Evolutionary conservation across 495 filamentous ascomycete species (phyloP).

Genomic region (Neurospora sp.): DNA sequence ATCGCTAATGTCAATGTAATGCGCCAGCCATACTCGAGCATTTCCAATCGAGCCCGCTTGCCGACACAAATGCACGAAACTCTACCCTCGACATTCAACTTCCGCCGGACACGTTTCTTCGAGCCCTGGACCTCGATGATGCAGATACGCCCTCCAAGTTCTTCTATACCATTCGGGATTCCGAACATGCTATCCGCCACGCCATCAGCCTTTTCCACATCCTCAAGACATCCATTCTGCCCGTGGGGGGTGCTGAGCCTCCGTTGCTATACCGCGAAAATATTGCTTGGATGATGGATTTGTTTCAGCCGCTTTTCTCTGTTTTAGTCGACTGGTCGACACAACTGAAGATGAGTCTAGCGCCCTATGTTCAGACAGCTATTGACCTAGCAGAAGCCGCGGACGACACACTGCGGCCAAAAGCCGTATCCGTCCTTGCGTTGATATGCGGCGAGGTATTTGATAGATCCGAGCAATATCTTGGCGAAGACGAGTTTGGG

Average conservation of each 20-base stretch:
- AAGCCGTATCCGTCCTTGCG: slow-evolving; percentile 20
- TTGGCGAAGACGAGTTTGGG: slow-evolving; percentile 12
- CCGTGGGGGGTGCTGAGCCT: neutral
- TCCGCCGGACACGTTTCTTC: slow-evolving; percentile 13
- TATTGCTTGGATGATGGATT: slow-evolving; percentile 28
- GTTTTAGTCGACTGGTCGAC: slow-evolving; percentile 17
- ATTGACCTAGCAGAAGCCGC: slow-evolving; percentile 15
- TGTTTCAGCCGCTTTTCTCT: slow-evolving; percentile 19
- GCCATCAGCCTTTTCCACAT: slow-evolving; percentile 15
- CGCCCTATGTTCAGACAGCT: slow-evolving; percentile 15
- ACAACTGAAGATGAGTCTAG: slow-evolving; percentile 12
- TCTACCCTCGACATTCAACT: slow-evolving; percentile 9
- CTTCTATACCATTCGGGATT: slow-evolving; percentile 6
- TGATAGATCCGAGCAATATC: slow-evolving; percentile 5
- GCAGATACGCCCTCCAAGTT: slow-evolving; percentile 5
- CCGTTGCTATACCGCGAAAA: slow-evolving; percentile 14
- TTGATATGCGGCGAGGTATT: slow-evolving; percentile 23
- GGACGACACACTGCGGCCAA: slow-evolving; percentile 19
- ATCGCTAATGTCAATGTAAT: neutral
- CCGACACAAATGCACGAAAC: neutral
- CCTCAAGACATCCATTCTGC: slow-evolving; percentile 6
- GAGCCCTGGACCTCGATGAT: slow-evolving; percentile 1
- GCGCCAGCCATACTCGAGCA: slow-evolving; percentile 12
- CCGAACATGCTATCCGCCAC: slow-evolving; percentile 20
- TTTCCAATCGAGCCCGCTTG: neutral